Evolutionary conservation across 192 early-diverging fungal species (phyloP).

Genomic region (Phycomyces nitens): DNA sequence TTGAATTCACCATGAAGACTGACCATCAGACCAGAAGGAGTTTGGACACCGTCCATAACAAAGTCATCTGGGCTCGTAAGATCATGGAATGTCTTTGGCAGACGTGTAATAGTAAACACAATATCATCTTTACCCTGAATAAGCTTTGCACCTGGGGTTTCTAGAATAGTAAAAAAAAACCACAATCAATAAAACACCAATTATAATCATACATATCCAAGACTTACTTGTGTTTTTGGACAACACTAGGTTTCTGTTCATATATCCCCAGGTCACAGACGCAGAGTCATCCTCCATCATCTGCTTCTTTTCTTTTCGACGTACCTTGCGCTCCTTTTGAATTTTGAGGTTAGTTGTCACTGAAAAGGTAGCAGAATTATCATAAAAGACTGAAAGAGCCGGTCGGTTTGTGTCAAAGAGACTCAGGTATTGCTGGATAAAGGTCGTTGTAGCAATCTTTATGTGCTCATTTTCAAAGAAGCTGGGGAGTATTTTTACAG

Average conservation of each 20-base stretch:
- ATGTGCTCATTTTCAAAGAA: constrained; percentile 42
- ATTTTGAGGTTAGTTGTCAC: constrained; percentile 17
- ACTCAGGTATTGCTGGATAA: constrained; percentile 35
- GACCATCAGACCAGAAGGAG: constrained; percentile 28
- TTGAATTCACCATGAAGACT: constrained; percentile 36
- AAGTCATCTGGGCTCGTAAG: constrained; percentile 35
- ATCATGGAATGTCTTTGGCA: constrained; percentile 42
- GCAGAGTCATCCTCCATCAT: constrained; percentile 21
- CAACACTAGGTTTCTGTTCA: constrained; percentile 17
- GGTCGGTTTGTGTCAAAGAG: constrained; percentile 36
- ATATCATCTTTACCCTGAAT: constrained; percentile 20
- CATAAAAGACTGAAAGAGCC: constrained; percentile 32
- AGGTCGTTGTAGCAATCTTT: constrained; percentile 29
- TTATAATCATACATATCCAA: no score
- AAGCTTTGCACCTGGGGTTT: constrained; percentile 7
- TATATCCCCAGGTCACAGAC: constrained; percentile 10
- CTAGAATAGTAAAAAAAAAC: constrained; percentile 3
- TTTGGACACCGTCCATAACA: constrained; percentile 45
- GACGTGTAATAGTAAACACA: constrained; percentile 6
- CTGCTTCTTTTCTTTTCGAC: constrained; percentile 23
- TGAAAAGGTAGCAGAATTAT: constrained; percentile 39
- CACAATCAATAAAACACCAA: neutral
- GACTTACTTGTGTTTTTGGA: constrained; percentile 21
- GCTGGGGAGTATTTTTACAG: constrained; percentile 8
- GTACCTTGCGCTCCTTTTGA: neutral